Evolutionary conservation across 371 early-diverging fungal genomes (phyloP).

Genomic region (Mortierella sp.): DNA sequence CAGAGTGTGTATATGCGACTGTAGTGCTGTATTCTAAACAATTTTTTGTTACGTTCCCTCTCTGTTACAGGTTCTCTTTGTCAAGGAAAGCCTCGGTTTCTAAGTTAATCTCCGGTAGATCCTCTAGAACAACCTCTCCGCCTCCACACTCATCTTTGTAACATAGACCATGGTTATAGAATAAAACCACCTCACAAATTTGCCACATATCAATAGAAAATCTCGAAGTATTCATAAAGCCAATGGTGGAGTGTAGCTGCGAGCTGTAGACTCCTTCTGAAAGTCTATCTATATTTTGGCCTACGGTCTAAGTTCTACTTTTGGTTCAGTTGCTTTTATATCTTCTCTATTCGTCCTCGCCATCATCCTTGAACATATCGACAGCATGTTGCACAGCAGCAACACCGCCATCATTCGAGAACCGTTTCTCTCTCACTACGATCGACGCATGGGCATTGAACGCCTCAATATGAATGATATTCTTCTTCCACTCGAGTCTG

Average conservation of each 20-base stretch:
- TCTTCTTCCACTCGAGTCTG: constrained; percentile 29
- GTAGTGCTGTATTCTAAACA: constrained; percentile 33
- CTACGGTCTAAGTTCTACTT: no score
- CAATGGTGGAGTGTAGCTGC: no score
- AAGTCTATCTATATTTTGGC: no score
- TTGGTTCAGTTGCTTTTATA: neutral
- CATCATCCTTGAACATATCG: constrained; percentile 27
- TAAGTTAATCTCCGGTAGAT: no score
- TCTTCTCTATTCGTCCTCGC: constrained; percentile 15
- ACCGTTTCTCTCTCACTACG: constrained; percentile 33
- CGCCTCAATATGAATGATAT: constrained; percentile 33
- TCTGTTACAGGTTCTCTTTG: neutral
- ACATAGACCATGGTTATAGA: no score
- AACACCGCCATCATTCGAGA: constrained; percentile 8
- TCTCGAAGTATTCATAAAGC: no score
- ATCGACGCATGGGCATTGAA: constrained; percentile 49
- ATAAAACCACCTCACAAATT: no score
- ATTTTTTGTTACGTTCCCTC: neutral
- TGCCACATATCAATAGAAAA: no score
- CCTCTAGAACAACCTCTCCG: no score
- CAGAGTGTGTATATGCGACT: no score
- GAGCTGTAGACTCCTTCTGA: no score
- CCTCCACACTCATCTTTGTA: no score
- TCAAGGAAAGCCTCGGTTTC: neutral
- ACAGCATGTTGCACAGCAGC: constrained; percentile 21